Percentiles rank a stretch among this genome's conserved stretches.
Conservation (phyloP, 139 green algal species). For the Chlamydomonas incerta region DNA sequence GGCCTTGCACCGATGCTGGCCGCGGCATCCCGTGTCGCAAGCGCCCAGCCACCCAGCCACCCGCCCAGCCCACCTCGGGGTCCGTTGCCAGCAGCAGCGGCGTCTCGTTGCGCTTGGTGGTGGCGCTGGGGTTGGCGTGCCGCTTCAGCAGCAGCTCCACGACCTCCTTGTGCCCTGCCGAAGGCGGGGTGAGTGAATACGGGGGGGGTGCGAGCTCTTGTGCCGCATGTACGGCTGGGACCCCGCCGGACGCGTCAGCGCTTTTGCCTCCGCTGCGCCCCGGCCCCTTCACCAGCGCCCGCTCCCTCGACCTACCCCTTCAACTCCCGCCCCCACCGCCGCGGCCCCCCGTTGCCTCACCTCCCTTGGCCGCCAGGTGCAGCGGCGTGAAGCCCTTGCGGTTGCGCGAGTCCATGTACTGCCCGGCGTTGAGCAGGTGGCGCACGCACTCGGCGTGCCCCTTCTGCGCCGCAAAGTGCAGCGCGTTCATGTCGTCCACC, state of each 20-base stretch:
- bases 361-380: slow-evolving; percentile 68
- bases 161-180: slow-evolving; percentile 61
- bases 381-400: slow-evolving; percentile 78
- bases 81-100: slow-evolving; percentile 60
- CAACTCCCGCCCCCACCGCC: too few species aligned
- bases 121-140: slow-evolving; percentile 65
- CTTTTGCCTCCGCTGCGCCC: too few species aligned
- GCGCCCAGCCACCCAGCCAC: too few species aligned
- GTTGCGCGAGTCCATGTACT: slow-evolving; percentile 75
- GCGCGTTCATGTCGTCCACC: slow-evolving; percentile 79
- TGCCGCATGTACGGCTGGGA: too few species aligned
- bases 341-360: slow-evolving; percentile 21
- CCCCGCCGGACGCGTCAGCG: too few species aligned
- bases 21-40: too few species aligned
- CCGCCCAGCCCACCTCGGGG: slow-evolving; percentile 41
- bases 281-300: slow-evolving; percentile 1
- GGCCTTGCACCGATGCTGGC: too few species aligned
- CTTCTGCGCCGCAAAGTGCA: slow-evolving; percentile 83
- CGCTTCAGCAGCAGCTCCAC: slow-evolving; percentile 75
- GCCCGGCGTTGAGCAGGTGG: slow-evolving; percentile 66
- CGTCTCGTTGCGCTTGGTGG: slow-evolving; percentile 66
- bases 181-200: too few species aligned
- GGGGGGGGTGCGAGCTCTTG: too few species aligned
- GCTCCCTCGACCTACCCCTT: too few species aligned
- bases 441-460: slow-evolving; percentile 65